Evolutionary conservation across 2,329 filamentous ascomycete species (phyloP).

Genomic region (Hypoxylon sp.): DNA sequence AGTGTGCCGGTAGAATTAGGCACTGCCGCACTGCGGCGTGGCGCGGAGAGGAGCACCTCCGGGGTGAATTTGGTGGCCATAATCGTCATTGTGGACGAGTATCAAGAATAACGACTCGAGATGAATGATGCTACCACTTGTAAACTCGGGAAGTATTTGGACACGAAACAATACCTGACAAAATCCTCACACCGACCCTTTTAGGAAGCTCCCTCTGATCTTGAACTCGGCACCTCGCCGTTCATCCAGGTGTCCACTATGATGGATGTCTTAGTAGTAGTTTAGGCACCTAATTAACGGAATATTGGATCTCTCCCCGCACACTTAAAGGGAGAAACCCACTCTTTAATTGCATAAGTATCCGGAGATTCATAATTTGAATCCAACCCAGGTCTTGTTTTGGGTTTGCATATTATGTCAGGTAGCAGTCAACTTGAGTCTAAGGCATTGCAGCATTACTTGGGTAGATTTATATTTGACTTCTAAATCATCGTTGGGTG

Average conservation of each 20-base stretch:
- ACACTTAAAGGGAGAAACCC: not conserved
- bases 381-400: not conserved
- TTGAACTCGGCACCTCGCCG: conserved; percentile 6
- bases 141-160: not conserved
- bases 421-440: not conserved
- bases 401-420: not conserved
- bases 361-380: conserved; percentile 6
- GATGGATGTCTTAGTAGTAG: conserved; percentile 12
- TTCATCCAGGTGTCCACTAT: conserved; percentile 30
- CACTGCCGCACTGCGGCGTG: conserved; percentile 76
- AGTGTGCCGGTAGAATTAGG: conserved; percentile 77
- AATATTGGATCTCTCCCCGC: conserved; percentile 15
- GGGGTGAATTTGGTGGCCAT: conserved; percentile 79
- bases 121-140: not conserved
- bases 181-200: conserved; percentile 6
- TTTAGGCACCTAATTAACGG: conserved; percentile 20
- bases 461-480: not conserved
- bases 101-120: not conserved
- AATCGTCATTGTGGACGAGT: conserved; percentile 71
- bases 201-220: conserved; percentile 17
- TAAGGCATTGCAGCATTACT: not conserved
- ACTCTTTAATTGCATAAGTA: conserved; percentile 24
- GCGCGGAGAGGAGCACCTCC: conserved; percentile 81
- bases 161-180: conserved; percentile 2
- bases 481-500: not conserved